Evolutionary conservation across 1,284 basidiomycete species (phyloP).

Genomic region (Puccinia horiana): DNA sequence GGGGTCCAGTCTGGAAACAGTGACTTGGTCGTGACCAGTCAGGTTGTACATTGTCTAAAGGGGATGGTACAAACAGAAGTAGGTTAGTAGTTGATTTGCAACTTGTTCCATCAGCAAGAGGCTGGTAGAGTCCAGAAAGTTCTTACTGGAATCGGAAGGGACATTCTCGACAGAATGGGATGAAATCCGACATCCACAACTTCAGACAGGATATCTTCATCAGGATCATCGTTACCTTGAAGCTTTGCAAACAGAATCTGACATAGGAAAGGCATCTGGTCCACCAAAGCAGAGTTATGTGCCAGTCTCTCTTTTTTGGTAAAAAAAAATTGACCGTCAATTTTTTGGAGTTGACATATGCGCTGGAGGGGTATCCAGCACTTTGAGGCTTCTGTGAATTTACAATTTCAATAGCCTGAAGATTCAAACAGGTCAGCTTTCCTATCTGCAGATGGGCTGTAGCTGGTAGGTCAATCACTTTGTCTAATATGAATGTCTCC

Average conservation of each 20-base stretch:
- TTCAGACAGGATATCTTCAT: not conserved
- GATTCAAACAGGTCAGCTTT: not conserved
- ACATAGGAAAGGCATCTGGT: slow-evolving; percentile 5
- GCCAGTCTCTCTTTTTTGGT: not conserved
- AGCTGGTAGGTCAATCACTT: not conserved
- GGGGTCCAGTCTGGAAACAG: no score
- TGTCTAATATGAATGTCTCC: not conserved
- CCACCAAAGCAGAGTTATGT: not conserved
- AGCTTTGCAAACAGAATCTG: not conserved
- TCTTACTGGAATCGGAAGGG: no score
- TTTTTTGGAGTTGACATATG: not conserved
- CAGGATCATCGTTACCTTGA: not conserved
- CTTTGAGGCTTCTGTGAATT: not conserved
- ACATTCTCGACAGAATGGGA: no score
- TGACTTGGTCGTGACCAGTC: no score
- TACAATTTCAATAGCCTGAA: not conserved
- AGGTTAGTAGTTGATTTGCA: no score
- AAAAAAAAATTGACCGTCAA: not conserved
- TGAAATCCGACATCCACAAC: no score
- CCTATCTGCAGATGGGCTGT: not conserved
- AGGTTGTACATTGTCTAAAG: no score
- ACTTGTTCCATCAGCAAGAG: no score
- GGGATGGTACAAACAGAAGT: no score
- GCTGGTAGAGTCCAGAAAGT: no score
- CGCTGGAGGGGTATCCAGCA: not conserved